Base-by-base conservation (phyloP, 306 rosid species). In the Rosa lucieae region DNA sequence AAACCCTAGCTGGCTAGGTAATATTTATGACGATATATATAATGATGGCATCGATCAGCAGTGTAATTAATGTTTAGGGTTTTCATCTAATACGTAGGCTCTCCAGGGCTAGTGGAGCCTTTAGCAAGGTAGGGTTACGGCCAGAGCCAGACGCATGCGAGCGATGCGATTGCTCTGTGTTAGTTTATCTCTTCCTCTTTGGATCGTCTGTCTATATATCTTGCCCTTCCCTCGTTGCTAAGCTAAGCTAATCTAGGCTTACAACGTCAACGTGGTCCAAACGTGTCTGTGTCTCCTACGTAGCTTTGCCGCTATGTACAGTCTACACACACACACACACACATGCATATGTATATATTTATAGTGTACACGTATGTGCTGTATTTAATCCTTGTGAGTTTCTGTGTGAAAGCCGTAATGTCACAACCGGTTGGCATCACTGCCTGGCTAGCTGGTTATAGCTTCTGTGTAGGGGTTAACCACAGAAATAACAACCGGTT, bases 81-180 rank as follows among this genome's bases (percentile, higher is more conserved):
- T 67, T 37, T 9, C 32, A 10, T 8, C 17, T 68, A 10, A 69
- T 69, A 43, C 29, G 14, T 71, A 47, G 75, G 42, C 59, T 23
- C 58, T 21, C 40, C 72, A 67, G 72, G 72, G 40, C 75, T 47
- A 71, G 42, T 44, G 59, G 73, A 71, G 59, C 74, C 55, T 70
- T 46, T 46, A 44, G 56, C 55, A 23, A 23, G 14, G 73, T 21
- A 43, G 39, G 59, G 58, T 71, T 71, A 43, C 59, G 59, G 75
- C 75, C 56, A 26, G 58, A 46, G 37, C 10, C 72, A 67, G 72
- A 67, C 75, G 59, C 75, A 47, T 47, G 75, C 75, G 75, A 46
- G 15, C 15, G 72, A 67, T 67, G 29, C 17, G 51, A 67, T 67
- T 39, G 26, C 48, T 67, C 49, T 40, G 12, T 15, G 46, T 3